These are phyloP conservation scores for Podaxis sp. DNA, from an alignment of 768 basidiomycete genomes.

Conservation along the genomic window DNA sequence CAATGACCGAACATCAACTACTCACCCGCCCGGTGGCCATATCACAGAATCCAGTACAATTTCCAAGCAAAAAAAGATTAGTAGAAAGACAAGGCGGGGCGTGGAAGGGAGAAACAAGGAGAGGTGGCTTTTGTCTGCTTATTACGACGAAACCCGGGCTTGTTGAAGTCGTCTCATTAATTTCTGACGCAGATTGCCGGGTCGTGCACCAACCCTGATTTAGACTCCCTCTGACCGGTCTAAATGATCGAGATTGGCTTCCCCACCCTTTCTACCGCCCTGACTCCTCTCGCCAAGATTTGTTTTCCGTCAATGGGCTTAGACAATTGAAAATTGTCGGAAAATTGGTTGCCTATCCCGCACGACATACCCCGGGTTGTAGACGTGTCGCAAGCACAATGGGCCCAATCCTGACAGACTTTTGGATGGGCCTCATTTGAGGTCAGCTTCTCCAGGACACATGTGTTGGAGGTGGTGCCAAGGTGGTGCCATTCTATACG, in stretches of 20 bases:
- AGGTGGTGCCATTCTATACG: not conserved
- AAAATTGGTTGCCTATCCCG: too few relatives aligned
- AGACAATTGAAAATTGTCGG: too few relatives aligned
- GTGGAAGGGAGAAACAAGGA: not conserved
- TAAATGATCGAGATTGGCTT: not conserved
- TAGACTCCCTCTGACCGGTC: not conserved
- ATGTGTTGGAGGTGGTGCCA: not conserved
- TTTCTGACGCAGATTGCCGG: conserved; percentile 13
- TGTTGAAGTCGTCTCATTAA: conserved; percentile 14
- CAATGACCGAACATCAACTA: not conserved
- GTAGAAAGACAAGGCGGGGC: not conserved
- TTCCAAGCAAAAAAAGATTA: not conserved
- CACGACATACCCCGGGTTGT: too few relatives aligned
- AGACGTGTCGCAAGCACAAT: too few relatives aligned
- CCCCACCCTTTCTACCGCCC: not conserved
- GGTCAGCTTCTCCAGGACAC: not conserved
- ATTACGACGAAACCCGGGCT: not conserved
- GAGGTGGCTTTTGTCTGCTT: not conserved
- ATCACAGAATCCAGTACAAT: not conserved
- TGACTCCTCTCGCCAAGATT: not conserved
- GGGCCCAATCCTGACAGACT: too few relatives aligned
- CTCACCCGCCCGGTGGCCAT: conserved; percentile 73
- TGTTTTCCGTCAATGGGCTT: too few relatives aligned
- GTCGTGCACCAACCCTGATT: not conserved
- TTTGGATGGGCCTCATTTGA: too few relatives aligned